A percentile compares a stretch with the other conserved stretches of the same genome.
phyloP scores from a whole-genome alignment of 2,329 filamentous ascomycete species.

The Cordyceps militaris region DNA sequence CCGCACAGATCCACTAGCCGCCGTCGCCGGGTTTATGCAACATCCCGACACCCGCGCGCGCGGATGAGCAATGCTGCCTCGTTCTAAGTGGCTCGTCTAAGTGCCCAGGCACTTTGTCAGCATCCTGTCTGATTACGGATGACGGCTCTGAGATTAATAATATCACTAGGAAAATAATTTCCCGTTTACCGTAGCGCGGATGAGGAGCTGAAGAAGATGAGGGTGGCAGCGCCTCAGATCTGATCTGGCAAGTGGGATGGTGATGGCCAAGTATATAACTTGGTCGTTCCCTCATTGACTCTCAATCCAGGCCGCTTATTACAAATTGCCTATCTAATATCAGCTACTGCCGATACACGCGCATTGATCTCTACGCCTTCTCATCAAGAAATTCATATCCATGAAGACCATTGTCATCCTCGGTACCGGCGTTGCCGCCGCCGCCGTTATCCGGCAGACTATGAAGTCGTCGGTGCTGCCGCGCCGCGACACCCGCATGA shows the following conservation, averaged over 20 bases:
- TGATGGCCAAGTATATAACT: background rate
- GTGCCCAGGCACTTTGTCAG: background rate
- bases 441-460: conserved; percentile 44
- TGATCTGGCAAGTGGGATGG: background rate
- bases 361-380: background rate
- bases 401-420: conserved; percentile 41
- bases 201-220: background rate
- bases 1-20: background rate
- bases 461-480: conserved; percentile 37
- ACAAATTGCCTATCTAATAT: too few relatives aligned
- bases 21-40: background rate
- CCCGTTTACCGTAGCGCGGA: background rate
- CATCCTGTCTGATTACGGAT: background rate
- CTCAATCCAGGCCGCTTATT: too few relatives aligned
- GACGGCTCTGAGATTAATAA: background rate
- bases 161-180: background rate
- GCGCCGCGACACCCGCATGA: conserved; percentile 34
- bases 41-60: background rate
- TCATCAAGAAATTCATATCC: background rate
- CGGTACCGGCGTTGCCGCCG: conserved; percentile 40
- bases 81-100: background rate
- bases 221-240: background rate
- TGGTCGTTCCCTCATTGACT: background rate
- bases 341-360: background rate
- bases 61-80: background rate